Evolutionary conservation across 768 basidiomycete species (phyloP).

Genomic region (Baorangia bicolor): DNA sequence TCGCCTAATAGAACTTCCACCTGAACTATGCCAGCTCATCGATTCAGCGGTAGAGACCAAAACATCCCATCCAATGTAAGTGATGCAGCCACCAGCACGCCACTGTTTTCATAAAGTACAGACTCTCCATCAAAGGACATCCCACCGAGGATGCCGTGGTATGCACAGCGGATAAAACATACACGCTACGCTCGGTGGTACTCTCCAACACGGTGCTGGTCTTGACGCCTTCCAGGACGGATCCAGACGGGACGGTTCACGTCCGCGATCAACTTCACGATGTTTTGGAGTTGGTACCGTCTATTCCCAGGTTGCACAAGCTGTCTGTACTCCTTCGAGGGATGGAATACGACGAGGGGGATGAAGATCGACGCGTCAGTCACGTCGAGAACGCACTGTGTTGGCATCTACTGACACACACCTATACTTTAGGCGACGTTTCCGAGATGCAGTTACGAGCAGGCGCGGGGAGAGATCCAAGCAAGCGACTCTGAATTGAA

Average conservation of each 20-base stretch:
- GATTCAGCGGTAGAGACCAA: constrained; percentile 47
- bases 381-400: background rate
- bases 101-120: constrained; percentile 23
- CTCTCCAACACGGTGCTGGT: constrained; percentile 88
- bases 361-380: constrained; percentile 41
- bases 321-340: constrained; percentile 61
- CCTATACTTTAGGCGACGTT: constrained; percentile 29
- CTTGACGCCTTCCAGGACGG: constrained; percentile 48
- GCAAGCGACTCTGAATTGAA: constrained; percentile 79
- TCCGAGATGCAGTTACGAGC: constrained; percentile 51
- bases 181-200: constrained; percentile 76
- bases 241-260: constrained; percentile 47
- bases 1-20: constrained; percentile 71
- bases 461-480: constrained; percentile 66
- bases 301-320: constrained; percentile 75
- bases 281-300: constrained; percentile 76
- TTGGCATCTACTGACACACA: background rate
- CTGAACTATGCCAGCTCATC: constrained; percentile 61
- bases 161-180: constrained; percentile 82
- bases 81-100: background rate
- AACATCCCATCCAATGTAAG: constrained; percentile 31
- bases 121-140: constrained; percentile 79
- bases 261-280: constrained; percentile 82
- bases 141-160: constrained; percentile 84
- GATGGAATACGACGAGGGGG: constrained; percentile 66